Base-by-base conservation (phyloP, 306 rosid genomes). In the Quillaja saponaria region DNA sequence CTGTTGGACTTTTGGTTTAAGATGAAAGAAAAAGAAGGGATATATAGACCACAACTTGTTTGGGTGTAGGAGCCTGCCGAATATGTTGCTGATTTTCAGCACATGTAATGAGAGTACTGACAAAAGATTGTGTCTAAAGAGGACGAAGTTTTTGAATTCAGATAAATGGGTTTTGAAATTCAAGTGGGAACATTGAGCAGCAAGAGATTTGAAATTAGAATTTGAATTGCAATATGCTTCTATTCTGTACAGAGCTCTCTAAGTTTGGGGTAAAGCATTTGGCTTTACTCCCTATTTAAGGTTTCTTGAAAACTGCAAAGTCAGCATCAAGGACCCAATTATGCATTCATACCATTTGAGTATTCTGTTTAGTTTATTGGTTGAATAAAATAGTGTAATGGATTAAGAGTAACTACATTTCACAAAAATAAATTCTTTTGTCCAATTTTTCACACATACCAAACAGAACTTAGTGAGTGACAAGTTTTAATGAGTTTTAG, bases 261-360 rank as follows among this genome's bases (percentile, higher is more conserved):
- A 37, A 16, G 2, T 8, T 0, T 19, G 37, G 39, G 60, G 44
- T 8, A 49, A 11, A 60, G 37, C 14, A 50, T 8, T 46, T 8
- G 16, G 35, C 49, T 21, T 21, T 47, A 20, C 4, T 9, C 61
- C 39, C 74, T 34, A 63, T 50, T 51, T 72, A 67, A 56, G 64
- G 57, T 42, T 2, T 42, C n/a, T n/a, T 12, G 48, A 42, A 66
- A 25, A 25, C 31, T 20, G 63, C 58, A 62, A 33, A 17, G 85
- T 71, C 79, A 54, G 42, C 25, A 37, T 71, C 81, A 63, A 57
- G 72, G 44, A 71, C 69, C 67, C 0, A 35, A 58, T 56, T 63
- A 37, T 10, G 21, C 75, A 67, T 46, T 58, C 67, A 66, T 45
- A 16, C 69, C 44, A 39, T 37, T 10, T 37, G 40, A 6, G 40